These are phyloP conservation scores for Trichoderma oligosporum DNA, from an alignment of 2,329 filamentous ascomycete genomes.

Conservation along the genomic window DNA sequence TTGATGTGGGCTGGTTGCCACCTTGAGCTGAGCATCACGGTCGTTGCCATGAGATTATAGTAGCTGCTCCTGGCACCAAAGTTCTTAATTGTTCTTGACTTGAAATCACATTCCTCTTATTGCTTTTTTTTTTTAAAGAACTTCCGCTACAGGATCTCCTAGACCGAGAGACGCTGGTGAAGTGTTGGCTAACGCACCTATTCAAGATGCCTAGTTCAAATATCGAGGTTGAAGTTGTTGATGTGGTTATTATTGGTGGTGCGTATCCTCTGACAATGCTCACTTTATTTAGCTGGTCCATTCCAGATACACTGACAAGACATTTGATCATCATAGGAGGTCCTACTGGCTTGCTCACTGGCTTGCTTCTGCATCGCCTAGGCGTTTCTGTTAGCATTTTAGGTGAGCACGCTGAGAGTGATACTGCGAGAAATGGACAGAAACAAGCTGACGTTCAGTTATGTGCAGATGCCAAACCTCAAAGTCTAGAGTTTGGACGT, in stretches of 20 bases:
- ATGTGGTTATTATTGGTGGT: constrained; percentile 39
- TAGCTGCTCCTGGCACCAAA: background rate
- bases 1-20: background rate
- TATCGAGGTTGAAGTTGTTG: constrained; percentile 26
- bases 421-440: background rate
- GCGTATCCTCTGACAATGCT: constrained; percentile 2
- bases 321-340: constrained; percentile 26
- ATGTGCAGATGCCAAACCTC: constrained; percentile 37
- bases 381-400: constrained; percentile 41
- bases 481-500: constrained; percentile 40
- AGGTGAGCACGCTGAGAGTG: constrained; percentile 26
- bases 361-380: constrained; percentile 40
- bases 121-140: background rate
- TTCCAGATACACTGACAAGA: background rate
- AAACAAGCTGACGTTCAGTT: background rate
- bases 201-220: background rate
- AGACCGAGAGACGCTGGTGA: background rate
- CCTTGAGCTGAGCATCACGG: background rate
- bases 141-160: background rate
- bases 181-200: background rate
- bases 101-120: background rate
- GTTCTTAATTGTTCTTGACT: background rate
- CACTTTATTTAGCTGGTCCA: background rate
- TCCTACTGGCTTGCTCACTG: constrained; percentile 41
- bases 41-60: background rate